These are phyloP conservation scores for Nothophytophthora sp. DNA, from an alignment of 352 stramenopile genomes.

Conservation along the genomic window DNA sequence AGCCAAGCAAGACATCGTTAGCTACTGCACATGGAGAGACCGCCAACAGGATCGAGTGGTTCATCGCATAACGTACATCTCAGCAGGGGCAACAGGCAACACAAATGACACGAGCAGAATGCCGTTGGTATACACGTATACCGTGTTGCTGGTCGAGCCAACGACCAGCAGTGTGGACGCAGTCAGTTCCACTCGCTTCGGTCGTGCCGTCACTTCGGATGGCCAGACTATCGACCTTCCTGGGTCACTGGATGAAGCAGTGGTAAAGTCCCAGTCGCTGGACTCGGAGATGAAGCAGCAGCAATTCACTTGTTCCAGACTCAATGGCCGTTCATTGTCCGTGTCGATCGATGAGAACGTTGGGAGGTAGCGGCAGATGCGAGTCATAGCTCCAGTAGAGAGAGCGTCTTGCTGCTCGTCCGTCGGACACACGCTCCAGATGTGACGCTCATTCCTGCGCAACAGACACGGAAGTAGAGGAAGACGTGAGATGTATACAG, in stretches of 20 bases:
- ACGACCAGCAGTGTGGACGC: constrained; percentile 37
- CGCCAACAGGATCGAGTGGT: not conserved
- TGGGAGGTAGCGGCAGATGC: constrained; percentile 20
- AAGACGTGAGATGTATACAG: not conserved
- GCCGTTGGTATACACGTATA: constrained; percentile 50
- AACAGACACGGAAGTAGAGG: not conserved
- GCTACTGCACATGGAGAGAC: not conserved
- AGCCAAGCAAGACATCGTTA: constrained; percentile 1
- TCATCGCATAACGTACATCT: constrained; percentile 71
- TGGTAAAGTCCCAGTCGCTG: constrained; percentile 17
- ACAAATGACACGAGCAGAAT: constrained; percentile 48
- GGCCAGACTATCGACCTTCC: constrained; percentile 10
- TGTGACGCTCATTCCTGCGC: constrained; percentile 9
- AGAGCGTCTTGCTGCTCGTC: not conserved
- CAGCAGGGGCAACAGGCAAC: constrained; percentile 29
- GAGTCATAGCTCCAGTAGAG: not conserved
- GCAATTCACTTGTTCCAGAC: constrained; percentile 23
- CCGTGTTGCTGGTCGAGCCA: constrained; percentile 42
- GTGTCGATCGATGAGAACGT: not conserved
- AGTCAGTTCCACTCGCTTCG: constrained; percentile 11
- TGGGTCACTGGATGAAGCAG: not conserved
- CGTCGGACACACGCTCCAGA: constrained; percentile 21
- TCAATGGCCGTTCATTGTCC: not conserved
- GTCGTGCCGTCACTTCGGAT: not conserved
- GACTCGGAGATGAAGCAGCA: constrained; percentile 31